Evolutionary conservation across 495 filamentous ascomycete genomes (phyloP).

Genomic region (Penicillium angulare): DNA sequence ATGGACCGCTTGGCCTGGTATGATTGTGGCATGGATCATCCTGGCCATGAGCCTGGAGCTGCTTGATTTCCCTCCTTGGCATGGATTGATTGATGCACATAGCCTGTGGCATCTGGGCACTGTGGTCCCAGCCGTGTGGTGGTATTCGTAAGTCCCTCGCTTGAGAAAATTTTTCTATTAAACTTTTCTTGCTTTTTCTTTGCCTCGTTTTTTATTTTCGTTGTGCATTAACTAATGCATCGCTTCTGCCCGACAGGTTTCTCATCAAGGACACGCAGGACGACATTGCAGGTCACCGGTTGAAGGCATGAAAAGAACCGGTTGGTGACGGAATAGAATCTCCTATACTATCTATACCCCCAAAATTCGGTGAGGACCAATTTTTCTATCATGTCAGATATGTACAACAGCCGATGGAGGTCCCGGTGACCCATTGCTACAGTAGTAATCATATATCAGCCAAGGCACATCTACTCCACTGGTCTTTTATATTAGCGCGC

Average conservation of each 20-base stretch:
- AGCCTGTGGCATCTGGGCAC: constrained; percentile 95
- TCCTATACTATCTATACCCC: background rate
- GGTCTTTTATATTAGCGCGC: too few relatives aligned
- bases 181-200: constrained; percentile 1
- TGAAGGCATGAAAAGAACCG: constrained; percentile 42
- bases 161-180: too few relatives aligned
- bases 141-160: constrained; percentile 79
- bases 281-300: constrained; percentile 57
- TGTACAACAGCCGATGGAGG: constrained; percentile 16
- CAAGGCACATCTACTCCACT: too few relatives aligned
- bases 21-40: constrained; percentile 91
- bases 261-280: constrained; percentile 75
- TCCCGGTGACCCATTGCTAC: constrained; percentile 12
- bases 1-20: constrained; percentile 89
- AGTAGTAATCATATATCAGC: constrained; percentile 7
- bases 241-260: constrained; percentile 53
- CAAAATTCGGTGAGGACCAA: constrained; percentile 1
- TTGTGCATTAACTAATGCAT: constrained; percentile 19
- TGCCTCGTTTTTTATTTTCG: background rate
- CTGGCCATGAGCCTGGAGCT: constrained; percentile 93
- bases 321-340: background rate
- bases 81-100: constrained; percentile 87
- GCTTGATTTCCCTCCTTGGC: constrained; percentile 86
- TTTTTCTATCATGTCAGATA: background rate
- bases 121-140: constrained; percentile 83